phyloP scores from a whole-genome alignment of 305 asterid genomes.

The Euphrasia arctica region DNA sequence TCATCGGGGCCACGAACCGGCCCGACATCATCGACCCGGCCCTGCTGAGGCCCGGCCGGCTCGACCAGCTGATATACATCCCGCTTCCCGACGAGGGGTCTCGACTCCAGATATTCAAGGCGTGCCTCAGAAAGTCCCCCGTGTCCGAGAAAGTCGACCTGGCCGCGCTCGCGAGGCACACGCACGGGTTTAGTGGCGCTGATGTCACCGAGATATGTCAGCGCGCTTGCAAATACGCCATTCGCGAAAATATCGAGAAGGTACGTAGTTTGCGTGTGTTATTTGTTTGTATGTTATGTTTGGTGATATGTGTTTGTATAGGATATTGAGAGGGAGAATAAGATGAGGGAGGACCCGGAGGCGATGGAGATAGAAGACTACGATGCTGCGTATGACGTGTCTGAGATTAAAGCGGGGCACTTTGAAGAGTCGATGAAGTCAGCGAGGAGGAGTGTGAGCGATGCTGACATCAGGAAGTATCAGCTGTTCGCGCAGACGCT shows the following conservation, averaged over 20 bases:
- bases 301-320: not conserved
- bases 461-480: constrained; percentile 37
- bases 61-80: constrained; percentile 49
- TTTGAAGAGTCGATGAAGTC: constrained; percentile 46
- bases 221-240: constrained; percentile 7
- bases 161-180: not conserved
- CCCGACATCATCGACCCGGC: constrained; percentile 55
- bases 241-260: constrained; percentile 1
- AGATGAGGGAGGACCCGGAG: constrained; percentile 31
- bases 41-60: constrained; percentile 46
- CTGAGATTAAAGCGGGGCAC: constrained; percentile 40
- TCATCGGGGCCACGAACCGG: constrained; percentile 54
- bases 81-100: constrained; percentile 49
- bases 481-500: constrained; percentile 41
- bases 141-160: not conserved
- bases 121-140: not conserved
- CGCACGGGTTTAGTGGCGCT: not conserved
- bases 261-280: not conserved
- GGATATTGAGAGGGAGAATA: constrained; percentile 36
- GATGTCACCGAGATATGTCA: not conserved
- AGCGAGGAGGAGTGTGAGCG: constrained; percentile 32
- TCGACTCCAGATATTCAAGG: not conserved
- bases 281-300: not conserved
- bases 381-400: not conserved
- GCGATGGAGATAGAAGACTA: constrained; percentile 34